phyloP scores from a whole-genome alignment of 768 basidiomycete species.

The Tephrocybe sp. region DNA sequence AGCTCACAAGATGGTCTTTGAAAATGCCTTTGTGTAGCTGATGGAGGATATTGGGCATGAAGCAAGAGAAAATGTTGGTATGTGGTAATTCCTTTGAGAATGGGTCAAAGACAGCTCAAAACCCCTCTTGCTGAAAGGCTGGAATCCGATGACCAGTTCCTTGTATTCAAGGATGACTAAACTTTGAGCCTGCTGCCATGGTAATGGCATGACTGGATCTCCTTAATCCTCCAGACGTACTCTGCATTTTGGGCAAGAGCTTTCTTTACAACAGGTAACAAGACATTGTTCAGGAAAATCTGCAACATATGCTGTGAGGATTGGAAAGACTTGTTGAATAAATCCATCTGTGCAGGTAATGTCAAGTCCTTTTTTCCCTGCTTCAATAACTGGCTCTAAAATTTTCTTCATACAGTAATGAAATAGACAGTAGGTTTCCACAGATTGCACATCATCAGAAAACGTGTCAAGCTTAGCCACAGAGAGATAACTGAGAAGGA shows the following conservation, averaged over 20 bases:
- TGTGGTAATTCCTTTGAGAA: constrained; percentile 42
- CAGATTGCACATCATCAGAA: background rate
- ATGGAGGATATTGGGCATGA: constrained; percentile 44
- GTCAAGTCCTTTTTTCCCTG: constrained; percentile 26
- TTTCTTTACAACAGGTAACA: constrained; percentile 22
- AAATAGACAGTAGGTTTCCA: background rate
- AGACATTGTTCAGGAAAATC: constrained; percentile 36
- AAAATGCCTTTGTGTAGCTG: constrained; percentile 49
- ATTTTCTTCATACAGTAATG: constrained; percentile 24
- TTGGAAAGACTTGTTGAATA: constrained; percentile 25
- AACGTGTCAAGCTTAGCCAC: background rate
- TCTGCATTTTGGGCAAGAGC: constrained; percentile 25
- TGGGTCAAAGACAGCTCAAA: constrained; percentile 23
- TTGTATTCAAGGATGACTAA: background rate
- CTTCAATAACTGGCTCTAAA: constrained; percentile 25
- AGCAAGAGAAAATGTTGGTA: constrained; percentile 33
- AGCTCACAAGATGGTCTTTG: constrained; percentile 41
- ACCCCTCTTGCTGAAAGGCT: constrained; percentile 14
- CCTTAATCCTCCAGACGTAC: constrained; percentile 13
- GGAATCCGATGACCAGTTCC: background rate
- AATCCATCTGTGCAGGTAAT: constrained; percentile 32
- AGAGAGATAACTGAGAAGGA: background rate
- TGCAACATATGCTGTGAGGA: constrained; percentile 25
- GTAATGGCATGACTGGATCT: no score
- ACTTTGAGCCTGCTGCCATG: background rate